Base-by-base conservation (phyloP, 305 asterid species). In the Rubia tinctorum region DNA sequence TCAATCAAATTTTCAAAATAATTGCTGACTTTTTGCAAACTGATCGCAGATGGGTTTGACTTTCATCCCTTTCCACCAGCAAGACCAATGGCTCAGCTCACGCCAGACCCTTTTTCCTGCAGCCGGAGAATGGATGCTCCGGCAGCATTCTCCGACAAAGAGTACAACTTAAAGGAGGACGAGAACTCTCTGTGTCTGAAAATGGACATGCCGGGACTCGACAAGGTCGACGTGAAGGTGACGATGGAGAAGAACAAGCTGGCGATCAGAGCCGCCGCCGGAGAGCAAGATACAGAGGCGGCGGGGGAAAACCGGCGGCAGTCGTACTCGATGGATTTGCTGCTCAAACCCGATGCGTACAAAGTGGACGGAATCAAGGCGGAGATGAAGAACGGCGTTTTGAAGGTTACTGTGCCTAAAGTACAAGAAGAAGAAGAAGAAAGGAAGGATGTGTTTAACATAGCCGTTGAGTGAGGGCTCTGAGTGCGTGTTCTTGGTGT, bases 371-470 rank as follows among this genome's bases (percentile, higher is more conserved):
- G 73, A 34, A 88, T 90, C 1, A 89, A 87, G 59, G 96, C 97
- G 0, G 97, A 89, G 89, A 89, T 91, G 97, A 91, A 85, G 76
- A 89, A 91, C 42, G 98, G 98, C 0, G 92, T 93, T 8, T 73
- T 87, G 55, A 93, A 85, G 60, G 87, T 91, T 58, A 81, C 79
- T 10, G 89, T 91, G 59, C 97, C 98, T 9, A 90, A 85, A 81
- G 87, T 84, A 13, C 85, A 88, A 76, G 84, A 85, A 13, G 96
- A 89, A 39, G 91, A 91, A 69, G 34, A 30, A 30, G n/a, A n/a
- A n/a, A 84, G 86, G 79, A 80, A 65, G 27, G 93, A 93, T 60
- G 98, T 87, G 12, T 75, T 78, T 53, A 80, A 83, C 8, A 86
- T 87, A 8, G 68, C 77, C 45, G 80, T 91, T 14, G 87, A 84